These are phyloP conservation scores for Arthrinium phaeospermum DNA, from an alignment of 2,329 filamentous ascomycete species.

Conservation along the genomic window DNA sequence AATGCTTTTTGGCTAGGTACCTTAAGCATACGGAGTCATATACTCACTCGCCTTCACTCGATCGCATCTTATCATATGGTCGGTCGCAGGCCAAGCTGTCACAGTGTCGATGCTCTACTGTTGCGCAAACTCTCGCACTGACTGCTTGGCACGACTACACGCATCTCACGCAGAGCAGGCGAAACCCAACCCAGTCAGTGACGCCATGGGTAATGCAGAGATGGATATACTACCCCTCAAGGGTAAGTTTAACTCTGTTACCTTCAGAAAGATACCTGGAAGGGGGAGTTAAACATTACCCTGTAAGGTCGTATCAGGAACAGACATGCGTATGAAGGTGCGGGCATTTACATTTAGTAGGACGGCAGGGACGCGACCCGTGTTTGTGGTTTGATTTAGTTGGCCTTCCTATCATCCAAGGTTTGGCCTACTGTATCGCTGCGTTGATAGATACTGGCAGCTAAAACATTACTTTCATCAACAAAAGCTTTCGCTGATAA, in stretches of 20 bases:
- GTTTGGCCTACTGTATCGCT: neutral
- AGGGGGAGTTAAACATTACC: too few species aligned
- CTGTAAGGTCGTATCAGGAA: too few species aligned
- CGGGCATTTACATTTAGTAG: neutral
- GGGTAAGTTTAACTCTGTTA: too few species aligned
- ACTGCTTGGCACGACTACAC: neutral
- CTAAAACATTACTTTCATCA: constrained; percentile 5
- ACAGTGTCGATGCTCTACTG: neutral
- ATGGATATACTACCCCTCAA: neutral
- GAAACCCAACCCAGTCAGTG: neutral
- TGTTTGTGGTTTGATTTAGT: neutral
- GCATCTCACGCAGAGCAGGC: neutral
- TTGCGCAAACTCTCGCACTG: constrained; percentile 5
- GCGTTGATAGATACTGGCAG: neutral
- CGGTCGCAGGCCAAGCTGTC: neutral
- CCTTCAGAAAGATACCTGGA: too few species aligned
- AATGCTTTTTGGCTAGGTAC: too few species aligned
- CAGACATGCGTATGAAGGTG: neutral
- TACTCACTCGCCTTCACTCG: neutral
- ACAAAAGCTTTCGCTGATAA: neutral
- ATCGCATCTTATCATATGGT: neutral
- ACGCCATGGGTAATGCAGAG: neutral
- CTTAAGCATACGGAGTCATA: neutral
- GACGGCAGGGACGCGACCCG: neutral
- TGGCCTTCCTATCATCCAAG: neutral